Base-by-base conservation (phyloP, 768 basidiomycete genomes). In the Terana coerulea region DNA sequence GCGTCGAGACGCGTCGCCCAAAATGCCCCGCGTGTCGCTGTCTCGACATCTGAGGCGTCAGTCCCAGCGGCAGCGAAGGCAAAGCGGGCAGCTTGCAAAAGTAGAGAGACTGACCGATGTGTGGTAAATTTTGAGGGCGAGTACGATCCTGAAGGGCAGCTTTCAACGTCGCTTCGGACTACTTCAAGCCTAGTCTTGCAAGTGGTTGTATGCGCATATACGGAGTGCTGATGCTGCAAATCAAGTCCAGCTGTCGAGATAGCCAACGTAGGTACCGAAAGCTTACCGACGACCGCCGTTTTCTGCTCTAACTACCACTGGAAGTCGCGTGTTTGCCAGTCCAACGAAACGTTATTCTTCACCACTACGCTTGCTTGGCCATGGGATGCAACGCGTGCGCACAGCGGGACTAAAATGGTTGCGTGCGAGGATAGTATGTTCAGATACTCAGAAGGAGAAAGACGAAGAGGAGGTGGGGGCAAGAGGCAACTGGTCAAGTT, bases 1-100 rank as follows among this genome's bases (percentile, higher is more conserved):
- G 45, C 31, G 45, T 46, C 45, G 6, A 21, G 45, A 34, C 45
- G 45, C 45, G 45, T 33, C 39, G 25, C 39, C 31, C 31, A 19
- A 40, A 5, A 37, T 10, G 39, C 39, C 21, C 21, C 35, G 35
- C 7, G 15, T 19, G 35, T n/a, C 6, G 6, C n/a, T n/a, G n/a
- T n/a, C n/a, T n/a, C n/a, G n/a, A n/a, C 21, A 5, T 9, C 6
- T n/a, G 35, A 37, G 15, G 15, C 31, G 8, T 33, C 9, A 8
- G 31, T 9, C 35, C 35, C 15, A 37, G 35, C 6, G 35, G 35
- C 15, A 37, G 15, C 7, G 35, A 19, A 5, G 35, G 15, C 6
- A n/a, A 37, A 15, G 9, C 9, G 31, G 9, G 31, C 9, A 8
- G 31, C 8, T 8, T 9, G 9, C 31, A 33, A 9, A 8, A 15